phyloP scores from a whole-genome alignment of 495 filamentous ascomycete genomes.

The Hamigera avellanea region DNA sequence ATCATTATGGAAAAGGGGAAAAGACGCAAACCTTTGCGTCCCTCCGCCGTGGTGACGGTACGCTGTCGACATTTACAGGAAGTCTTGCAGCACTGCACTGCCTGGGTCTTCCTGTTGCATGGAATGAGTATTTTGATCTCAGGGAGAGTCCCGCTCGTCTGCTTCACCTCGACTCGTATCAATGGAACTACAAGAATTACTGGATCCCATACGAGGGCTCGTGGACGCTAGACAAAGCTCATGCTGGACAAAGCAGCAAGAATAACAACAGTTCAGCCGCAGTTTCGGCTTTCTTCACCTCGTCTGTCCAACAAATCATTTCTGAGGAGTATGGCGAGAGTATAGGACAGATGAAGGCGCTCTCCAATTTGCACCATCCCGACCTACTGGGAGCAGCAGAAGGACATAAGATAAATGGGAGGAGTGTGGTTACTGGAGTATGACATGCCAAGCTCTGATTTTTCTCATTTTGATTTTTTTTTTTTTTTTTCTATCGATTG shows the following conservation, averaged over 20 bases:
- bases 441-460: constrained; percentile 20
- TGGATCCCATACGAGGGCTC: constrained; percentile 30
- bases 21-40: too few relatives aligned
- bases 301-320: constrained; percentile 14
- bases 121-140: constrained; percentile 48
- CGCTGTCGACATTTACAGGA: constrained; percentile 42
- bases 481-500: too few relatives aligned
- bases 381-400: constrained; percentile 17
- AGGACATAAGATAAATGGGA: constrained; percentile 29
- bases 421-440: too few relatives aligned
- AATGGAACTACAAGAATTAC: constrained; percentile 28
- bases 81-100: constrained; percentile 45
- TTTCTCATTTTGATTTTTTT: too few relatives aligned
- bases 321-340: constrained; percentile 8
- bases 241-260: too few relatives aligned
- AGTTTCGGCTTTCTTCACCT: background rate
- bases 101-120: constrained; percentile 49
- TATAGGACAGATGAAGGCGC: constrained; percentile 10
- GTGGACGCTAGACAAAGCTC: constrained; percentile 24
- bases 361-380: constrained; percentile 17
- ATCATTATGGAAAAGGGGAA: constrained; percentile 19
- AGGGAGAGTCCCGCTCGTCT: constrained; percentile 35
- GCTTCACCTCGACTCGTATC: constrained; percentile 53
- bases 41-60: constrained; percentile 25
- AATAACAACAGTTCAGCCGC: too few relatives aligned